A percentile compares a stretch with the other conserved stretches of the same genome.
Evolutionary conservation across 2,329 filamentous ascomycete species (phyloP).

Genomic region (Monilinia vaccinii-corymbosi): DNA sequence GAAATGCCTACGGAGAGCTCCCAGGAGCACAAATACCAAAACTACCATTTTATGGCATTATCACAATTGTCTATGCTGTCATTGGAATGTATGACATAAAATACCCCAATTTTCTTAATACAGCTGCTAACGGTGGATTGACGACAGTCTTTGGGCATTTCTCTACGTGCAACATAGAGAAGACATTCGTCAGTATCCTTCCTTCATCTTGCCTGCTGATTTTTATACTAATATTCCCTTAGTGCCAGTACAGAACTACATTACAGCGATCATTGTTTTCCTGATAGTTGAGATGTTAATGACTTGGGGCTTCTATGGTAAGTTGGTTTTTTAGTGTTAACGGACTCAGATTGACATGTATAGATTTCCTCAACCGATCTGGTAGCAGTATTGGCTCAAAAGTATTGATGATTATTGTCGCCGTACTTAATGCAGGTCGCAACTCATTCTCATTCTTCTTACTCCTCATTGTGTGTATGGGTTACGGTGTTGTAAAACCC

Average conservation of each 20-base stretch:
- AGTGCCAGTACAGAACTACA: conserved; percentile 98
- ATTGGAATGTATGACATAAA: conserved; percentile 52
- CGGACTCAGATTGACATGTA: conserved; percentile 29
- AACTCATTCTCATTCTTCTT: conserved; percentile 99
- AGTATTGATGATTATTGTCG: conserved; percentile 82
- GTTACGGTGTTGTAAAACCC: conserved; percentile 94
- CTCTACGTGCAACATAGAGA: conserved; percentile 89
- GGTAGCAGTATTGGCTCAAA: conserved; percentile 78
- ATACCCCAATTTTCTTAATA: conserved; percentile 6
- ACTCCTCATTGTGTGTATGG: conserved; percentile 97
- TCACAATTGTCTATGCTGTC: conserved; percentile 88
- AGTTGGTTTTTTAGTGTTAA: conserved; percentile 17
- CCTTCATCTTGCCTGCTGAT: neutral
- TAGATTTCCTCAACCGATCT: conserved; percentile 86
- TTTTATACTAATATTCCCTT: conserved; percentile 29
- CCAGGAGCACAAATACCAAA: conserved; percentile 94
- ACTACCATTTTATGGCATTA: conserved; percentile 89
- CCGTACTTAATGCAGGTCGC: conserved; percentile 81
- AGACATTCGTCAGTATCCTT: conserved; percentile 62
- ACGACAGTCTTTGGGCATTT: conserved; percentile 73
- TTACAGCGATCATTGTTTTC: conserved; percentile 92
- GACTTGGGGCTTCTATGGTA: conserved; percentile 96
- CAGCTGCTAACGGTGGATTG: conserved; percentile 8
- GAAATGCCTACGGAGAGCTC: conserved; percentile 93
- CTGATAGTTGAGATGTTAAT: conserved; percentile 93